Base-by-base conservation (phyloP, 1,284 basidiomycete genomes). In the Puccinia novopanici region DNA sequence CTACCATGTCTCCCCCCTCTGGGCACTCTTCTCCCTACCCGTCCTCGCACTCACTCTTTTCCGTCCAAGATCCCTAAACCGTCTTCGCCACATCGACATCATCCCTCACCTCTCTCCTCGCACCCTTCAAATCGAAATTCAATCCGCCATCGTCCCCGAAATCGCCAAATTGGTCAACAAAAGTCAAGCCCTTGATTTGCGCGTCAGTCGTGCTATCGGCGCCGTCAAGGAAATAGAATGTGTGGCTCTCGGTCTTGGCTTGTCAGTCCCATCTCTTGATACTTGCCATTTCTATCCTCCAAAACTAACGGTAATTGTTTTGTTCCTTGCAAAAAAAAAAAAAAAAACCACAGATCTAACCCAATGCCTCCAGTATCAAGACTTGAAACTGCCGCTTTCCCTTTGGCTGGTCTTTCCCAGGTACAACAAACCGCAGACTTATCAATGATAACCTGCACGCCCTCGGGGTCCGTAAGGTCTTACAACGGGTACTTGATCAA, bases 151-250 rank as follows among this genome's bases (percentile, higher is more conserved):
- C 37, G 42, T 79, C 12, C 76, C 76, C 24, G 37, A 54, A 15
- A 55, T 55, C 37, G 52, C 50, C 10, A 2, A 71, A 45, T 54
- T 79, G 5, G 55, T 79, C 50, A 45, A 65, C n/a, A 79, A 57
- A 24, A 24, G 27, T 48, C 76, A 79, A 71, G 30, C 67, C 8
- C 42, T 79, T 10, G 76, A 79, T 30, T n/a, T 71, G 6, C 45
- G 76, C 3, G 45, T 79, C 67, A 79, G 76, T 61, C 65, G 76
- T 3, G 76, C 76, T 17, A 71, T 79, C 13, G 76, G 76, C n/a
- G 76, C 76, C 37, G 55, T 79, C 8, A 79, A 70, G 37, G 76
- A 79, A 59, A 59, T 79, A 48, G 76, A 79, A 79, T 79, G 76
- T 50, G 76, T 79, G 34, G 76, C 76, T 19, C 54, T 79, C 1